Base-by-base conservation (phyloP, 1,284 basidiomycete species). In the Agaricales sp. region DNA sequence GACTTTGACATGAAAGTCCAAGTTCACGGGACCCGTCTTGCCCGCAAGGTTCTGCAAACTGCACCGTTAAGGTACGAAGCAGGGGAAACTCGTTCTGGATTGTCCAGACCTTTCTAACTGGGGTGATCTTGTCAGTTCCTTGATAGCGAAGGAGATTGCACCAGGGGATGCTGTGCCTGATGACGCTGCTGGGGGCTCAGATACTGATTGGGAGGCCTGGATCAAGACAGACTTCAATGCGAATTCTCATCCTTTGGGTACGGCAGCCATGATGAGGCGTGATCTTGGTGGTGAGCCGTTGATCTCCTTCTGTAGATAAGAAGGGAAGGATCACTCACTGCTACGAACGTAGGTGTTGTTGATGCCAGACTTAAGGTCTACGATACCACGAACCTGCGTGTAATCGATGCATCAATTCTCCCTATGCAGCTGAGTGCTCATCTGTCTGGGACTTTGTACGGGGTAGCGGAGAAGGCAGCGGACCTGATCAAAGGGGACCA, bases 211-310 rank as follows among this genome's bases (percentile, higher is more conserved):
- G 73, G 62, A 59, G 49, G 57, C 57, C 4, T 75, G 73, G 73
- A 69, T 77, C 53, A 57, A 58, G 54, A 53, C 61, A 13, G 63
- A 63, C 14, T 75, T 70, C 55, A 50, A 60, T 2, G 64, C 71
- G 3, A 74, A 76, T 16, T 65, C 66, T 19, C 77, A 80, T 60
- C 80, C 79, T 3, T 68, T 83, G 43, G 80, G 75, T 0, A 82
- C 80, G 0, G 71, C 71, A 1, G 65, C 78, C 2, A 82, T 86
- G 80, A 80, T 80, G 73, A 64, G 62, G 37, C 65, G 69, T 25
- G 67, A 66, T 1, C 66, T 79, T 3, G 82, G 81, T 23, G 82
- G 80, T 58, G 62, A 59, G 52, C 70, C 67, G 4, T 26, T 24
- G 16, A 3, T n/a, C 43, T 21, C 30, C 30, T 8, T 35, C 30